Evolutionary conservation across 2,329 filamentous ascomycete genomes (phyloP).

Genomic region (Emydomyces testavorans): DNA sequence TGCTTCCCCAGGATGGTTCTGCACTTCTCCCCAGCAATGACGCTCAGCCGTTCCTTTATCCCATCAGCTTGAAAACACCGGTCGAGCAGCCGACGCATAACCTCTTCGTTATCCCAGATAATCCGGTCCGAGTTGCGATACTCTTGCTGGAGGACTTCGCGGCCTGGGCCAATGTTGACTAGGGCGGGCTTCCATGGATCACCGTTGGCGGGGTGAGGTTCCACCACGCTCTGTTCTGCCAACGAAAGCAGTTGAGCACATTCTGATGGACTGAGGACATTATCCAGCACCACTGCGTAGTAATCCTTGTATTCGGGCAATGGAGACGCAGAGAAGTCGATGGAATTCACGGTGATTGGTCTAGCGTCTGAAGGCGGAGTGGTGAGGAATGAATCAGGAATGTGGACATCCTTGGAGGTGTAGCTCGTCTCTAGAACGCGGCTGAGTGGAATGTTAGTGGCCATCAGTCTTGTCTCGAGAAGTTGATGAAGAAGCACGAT

Average conservation of each 20-base stretch:
- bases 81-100: conserved; percentile 53
- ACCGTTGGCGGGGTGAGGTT: background rate
- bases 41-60: conserved; percentile 33
- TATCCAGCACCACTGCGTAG: conserved; percentile 54
- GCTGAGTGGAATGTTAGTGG: too few relatives aligned
- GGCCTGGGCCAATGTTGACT: conserved; percentile 53
- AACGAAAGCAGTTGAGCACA: conserved; percentile 47
- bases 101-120: conserved; percentile 55
- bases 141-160: conserved; percentile 46
- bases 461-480: too few relatives aligned
- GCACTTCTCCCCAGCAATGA: conserved; percentile 17
- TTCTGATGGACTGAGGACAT: conserved; percentile 52
- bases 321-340: conserved; percentile 44
- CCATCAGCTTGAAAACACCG: conserved; percentile 34
- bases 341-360: conserved; percentile 29
- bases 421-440: background rate
- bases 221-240: conserved; percentile 30
- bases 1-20: background rate
- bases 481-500: too few relatives aligned
- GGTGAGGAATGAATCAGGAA: conserved; percentile 24
- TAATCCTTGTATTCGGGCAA: conserved; percentile 44
- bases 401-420: conserved; percentile 3
- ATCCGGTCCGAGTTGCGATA: conserved; percentile 64
- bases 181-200: conserved; percentile 55
- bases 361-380: conserved; percentile 36